phyloP scores from a whole-genome alignment of 805 yeast species.

The Yamadazyma scolyti region DNA sequence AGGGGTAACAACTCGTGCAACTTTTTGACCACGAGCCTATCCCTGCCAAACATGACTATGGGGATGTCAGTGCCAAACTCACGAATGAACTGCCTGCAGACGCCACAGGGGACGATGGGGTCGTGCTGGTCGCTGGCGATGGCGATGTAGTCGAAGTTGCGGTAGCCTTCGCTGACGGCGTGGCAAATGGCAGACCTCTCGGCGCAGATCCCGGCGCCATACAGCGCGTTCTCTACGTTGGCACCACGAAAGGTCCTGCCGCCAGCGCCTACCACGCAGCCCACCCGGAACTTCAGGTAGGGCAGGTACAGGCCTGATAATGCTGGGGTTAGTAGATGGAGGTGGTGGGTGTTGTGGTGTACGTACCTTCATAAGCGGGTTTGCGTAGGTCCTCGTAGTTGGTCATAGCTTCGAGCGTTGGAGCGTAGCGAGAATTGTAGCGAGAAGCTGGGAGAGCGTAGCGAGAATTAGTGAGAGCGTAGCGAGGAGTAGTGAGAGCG shows the following conservation, averaged over 20 bases:
- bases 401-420: no score
- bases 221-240: conserved; percentile 90
- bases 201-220: conserved; percentile 52
- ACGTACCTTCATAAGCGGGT: not conserved
- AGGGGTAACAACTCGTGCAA: conserved; percentile 69
- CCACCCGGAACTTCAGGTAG: conserved; percentile 58
- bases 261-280: conserved; percentile 59
- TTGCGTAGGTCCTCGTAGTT: no score
- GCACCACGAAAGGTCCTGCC: conserved; percentile 66
- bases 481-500: no score
- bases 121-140: conserved; percentile 17
- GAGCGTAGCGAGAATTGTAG: no score
- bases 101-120: conserved; percentile 86
- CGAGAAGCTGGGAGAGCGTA: no score
- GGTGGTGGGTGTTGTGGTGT: no score
- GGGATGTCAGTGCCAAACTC: conserved; percentile 68
- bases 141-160: conserved; percentile 9
- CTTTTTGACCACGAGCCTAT: conserved; percentile 44
- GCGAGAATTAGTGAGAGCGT: no score
- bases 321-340: conserved; percentile 36
- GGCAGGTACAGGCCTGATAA: not conserved
- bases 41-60: conserved; percentile 63
- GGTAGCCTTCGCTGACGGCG: conserved; percentile 16
- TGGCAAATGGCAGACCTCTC: conserved; percentile 35
- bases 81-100: conserved; percentile 85